Conservation (phyloP, 306 rosid species). For the Sindora glabra region DNA sequence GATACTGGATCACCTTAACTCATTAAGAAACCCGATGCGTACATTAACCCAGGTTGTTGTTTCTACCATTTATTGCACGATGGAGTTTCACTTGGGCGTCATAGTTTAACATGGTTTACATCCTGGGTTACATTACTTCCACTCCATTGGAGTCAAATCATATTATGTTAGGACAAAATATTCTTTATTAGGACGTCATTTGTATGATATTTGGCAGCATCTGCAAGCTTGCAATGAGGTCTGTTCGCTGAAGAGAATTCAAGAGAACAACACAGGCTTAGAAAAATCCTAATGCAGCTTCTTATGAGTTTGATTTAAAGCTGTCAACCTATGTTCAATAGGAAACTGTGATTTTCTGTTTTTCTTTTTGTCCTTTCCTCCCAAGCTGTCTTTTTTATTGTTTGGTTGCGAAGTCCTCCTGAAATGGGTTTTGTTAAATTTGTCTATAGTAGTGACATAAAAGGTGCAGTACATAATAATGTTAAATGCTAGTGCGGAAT, state of each 20-base stretch:
- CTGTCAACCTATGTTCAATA: neutral
- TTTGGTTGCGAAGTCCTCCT: too few species aligned
- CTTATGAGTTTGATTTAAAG: neutral
- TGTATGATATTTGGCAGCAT: neutral
- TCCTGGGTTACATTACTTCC: neutral
- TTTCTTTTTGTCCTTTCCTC: neutral
- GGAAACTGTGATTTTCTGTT: neutral
- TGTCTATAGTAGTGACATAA: too few species aligned
- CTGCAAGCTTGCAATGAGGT: neutral
- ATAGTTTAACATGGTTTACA: neutral
- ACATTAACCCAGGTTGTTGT: neutral
- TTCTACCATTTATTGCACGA: neutral
- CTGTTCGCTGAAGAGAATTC: too few species aligned
- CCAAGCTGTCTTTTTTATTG: neutral
- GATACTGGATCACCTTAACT: neutral
- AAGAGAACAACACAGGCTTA: too few species aligned
- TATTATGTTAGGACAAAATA: neutral
- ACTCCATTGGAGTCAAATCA: neutral
- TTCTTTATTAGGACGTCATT: neutral
- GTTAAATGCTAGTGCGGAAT: too few species aligned
- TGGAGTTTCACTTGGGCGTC: neutral
- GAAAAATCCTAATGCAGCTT: neutral
- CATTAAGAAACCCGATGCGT: neutral
- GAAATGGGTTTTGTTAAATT: too few species aligned
- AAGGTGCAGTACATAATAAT: too few species aligned